A percentile compares a stretch with the other conserved stretches of the same genome.
Conservation (phyloP, 2,329 filamentous ascomycete species). For the Paecilomyces variotii region DNA sequence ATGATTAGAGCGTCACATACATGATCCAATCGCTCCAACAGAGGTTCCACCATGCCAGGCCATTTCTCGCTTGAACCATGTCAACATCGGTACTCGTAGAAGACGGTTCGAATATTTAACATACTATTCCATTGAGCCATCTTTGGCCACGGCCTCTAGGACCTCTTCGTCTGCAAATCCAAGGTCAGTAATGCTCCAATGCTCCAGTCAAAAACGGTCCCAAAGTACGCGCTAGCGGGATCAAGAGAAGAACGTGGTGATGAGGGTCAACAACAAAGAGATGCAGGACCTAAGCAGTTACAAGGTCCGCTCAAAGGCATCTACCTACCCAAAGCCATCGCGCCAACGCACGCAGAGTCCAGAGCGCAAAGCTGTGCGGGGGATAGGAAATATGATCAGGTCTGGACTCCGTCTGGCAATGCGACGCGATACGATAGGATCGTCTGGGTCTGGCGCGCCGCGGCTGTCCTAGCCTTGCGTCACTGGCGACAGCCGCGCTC, state of each 20-base stretch:
- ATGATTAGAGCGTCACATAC: slow-evolving; percentile 28
- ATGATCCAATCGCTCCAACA: slow-evolving; percentile 62
- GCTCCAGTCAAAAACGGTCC: neutral
- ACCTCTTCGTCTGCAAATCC: slow-evolving; percentile 40
- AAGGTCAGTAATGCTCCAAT: neutral
- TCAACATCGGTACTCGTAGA: slow-evolving; percentile 20
- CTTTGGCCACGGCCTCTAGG: slow-evolving; percentile 48
- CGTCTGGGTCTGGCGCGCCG: neutral
- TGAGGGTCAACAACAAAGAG: neutral
- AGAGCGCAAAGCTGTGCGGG: neutral
- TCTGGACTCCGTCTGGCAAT: neutral
- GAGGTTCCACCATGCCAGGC: slow-evolving; percentile 57
- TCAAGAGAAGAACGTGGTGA: neutral
- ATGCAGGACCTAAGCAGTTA: neutral
- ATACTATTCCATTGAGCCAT: slow-evolving; percentile 53
- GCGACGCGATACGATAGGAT: neutral
- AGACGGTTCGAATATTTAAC: slow-evolving; percentile 12
- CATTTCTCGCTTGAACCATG: slow-evolving; percentile 53
- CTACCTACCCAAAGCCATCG: slow-evolving; percentile 27
- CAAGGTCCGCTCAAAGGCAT: neutral
- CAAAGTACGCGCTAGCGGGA: neutral
- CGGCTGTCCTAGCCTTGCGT: neutral
- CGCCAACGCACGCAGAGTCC: slow-evolving; percentile 1
- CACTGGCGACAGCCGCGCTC: neutral
- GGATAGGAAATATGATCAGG: neutral